Evolutionary conservation across 169 alveolate species (phyloP).

Genomic region (Cryptosporidium ubiquitum): DNA sequence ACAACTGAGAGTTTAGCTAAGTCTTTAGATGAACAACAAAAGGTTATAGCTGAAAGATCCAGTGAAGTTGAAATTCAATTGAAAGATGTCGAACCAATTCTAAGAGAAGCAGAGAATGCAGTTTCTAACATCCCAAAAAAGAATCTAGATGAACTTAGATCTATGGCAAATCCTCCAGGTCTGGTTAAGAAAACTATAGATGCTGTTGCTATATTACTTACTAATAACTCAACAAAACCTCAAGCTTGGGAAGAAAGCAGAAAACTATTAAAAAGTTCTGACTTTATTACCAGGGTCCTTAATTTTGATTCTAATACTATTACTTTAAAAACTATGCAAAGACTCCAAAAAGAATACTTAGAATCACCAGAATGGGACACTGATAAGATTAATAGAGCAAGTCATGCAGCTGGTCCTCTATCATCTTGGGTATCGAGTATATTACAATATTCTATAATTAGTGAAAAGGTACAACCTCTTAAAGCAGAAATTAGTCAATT

Average conservation of each 20-base stretch:
- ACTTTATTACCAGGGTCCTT: conserved; percentile 90
- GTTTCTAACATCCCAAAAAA: conserved; percentile 92
- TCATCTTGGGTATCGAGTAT: conserved; percentile 94
- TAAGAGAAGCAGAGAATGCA: conserved; percentile 93
- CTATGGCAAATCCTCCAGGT: conserved; percentile 95
- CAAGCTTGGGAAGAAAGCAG: conserved; percentile 95
- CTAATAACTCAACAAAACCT: conserved; percentile 84
- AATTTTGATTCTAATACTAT: conserved; percentile 87
- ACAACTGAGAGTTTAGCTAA: conserved; percentile 88
- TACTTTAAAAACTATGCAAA: conserved; percentile 83
- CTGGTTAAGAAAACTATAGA: conserved; percentile 94
- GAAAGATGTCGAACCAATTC: conserved; percentile 94
- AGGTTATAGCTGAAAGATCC: conserved; percentile 85
- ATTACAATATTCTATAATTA: conserved; percentile 88
- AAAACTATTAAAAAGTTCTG: conserved; percentile 88
- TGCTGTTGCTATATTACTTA: conserved; percentile 91
- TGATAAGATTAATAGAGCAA: conserved; percentile 91
- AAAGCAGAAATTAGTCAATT: conserved; percentile 91
- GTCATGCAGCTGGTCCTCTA: conserved; percentile 97
- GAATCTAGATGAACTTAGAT: conserved; percentile 89
- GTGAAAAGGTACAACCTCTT: conserved; percentile 93
- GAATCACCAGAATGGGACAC: conserved; percentile 93
- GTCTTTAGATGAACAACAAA: conserved; percentile 90
- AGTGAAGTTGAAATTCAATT: conserved; percentile 89
- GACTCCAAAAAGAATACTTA: conserved; percentile 82